These are phyloP conservation scores for Starmerella geochares DNA, from an alignment of 805 yeast species.

Conservation along the genomic window DNA sequence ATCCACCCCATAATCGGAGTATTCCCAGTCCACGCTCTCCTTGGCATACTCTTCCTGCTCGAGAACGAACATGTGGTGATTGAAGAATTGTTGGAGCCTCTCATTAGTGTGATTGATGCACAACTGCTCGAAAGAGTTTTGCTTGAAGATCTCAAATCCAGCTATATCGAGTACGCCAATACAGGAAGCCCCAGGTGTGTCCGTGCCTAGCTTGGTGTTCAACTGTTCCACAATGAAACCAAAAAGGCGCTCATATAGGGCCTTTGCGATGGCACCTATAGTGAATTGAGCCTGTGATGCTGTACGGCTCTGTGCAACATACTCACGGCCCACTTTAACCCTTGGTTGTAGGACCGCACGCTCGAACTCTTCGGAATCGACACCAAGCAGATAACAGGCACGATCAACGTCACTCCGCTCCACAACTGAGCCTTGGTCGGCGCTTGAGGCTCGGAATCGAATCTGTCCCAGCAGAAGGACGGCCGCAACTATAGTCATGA, in stretches of 20 bases:
- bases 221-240: conserved; percentile 65
- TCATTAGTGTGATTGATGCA: conserved; percentile 96
- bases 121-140: conserved; percentile 90
- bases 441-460: conserved; percentile 49
- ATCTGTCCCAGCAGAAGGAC: conserved; percentile 81
- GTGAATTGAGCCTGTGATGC: conserved; percentile 71
- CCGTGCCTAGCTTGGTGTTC: conserved; percentile 48
- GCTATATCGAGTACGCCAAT: conserved; percentile 95
- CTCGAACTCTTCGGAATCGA: conserved; percentile 44
- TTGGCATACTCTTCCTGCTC: conserved; percentile 95
- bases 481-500: conserved; percentile 60
- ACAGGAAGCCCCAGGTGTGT: conserved; percentile 33
- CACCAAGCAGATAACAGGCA: conserved; percentile 56
- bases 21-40: conserved; percentile 89
- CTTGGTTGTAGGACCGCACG: conserved; percentile 63
- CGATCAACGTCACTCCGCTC: conserved; percentile 43
- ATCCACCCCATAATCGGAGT: conserved; percentile 89
- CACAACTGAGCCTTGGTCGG: conserved; percentile 66
- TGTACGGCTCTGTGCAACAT: conserved; percentile 66
- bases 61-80: conserved; percentile 88
- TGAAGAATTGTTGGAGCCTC: conserved; percentile 91
- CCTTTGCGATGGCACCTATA: conserved; percentile 78
- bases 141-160: conserved; percentile 93
- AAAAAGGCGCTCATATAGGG: conserved; percentile 75
- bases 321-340: conserved; percentile 85